phyloP scores from a whole-genome alignment of 306 rosid species.

The Cicer cuneatum region DNA sequence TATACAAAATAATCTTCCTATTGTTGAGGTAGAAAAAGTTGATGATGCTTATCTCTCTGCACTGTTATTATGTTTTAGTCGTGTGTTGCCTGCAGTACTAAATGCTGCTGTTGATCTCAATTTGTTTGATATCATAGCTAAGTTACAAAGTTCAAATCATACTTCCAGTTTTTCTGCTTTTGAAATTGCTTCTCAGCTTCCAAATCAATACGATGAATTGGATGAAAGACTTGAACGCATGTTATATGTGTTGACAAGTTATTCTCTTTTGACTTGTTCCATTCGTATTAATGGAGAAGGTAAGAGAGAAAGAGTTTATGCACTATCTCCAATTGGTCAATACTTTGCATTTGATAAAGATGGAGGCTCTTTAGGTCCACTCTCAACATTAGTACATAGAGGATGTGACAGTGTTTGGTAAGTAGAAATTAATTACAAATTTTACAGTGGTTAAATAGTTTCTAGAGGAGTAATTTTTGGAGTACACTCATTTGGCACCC shows the following conservation, averaged over 20 bases:
- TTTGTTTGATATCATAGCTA: constrained; percentile 41
- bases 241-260: constrained; percentile 18
- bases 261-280: constrained; percentile 35
- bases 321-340: constrained; percentile 13
- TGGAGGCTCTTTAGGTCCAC: constrained; percentile 31
- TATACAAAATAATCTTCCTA: background rate
- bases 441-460: no score
- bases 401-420: constrained; percentile 31
- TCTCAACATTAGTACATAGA: background rate
- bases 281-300: constrained; percentile 36
- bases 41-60: constrained; percentile 3
- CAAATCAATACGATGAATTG: constrained; percentile 19
- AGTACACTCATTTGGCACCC: no score
- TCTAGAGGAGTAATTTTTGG: no score
- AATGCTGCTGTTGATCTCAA: constrained; percentile 42
- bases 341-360: background rate
- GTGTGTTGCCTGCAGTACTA: background rate
- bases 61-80: background rate
- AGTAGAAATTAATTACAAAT: background rate
- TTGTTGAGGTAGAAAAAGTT: background rate
- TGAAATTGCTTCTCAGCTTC: constrained; percentile 41
- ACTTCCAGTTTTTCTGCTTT: constrained; percentile 31
- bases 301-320: constrained; percentile 34
- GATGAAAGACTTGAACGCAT: constrained; percentile 32
- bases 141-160: background rate